Percentiles rank a stretch among this genome's conserved stretches.
Conservation (phyloP, 768 basidiomycete genomes). For the Suillus subalutaceus region DNA sequence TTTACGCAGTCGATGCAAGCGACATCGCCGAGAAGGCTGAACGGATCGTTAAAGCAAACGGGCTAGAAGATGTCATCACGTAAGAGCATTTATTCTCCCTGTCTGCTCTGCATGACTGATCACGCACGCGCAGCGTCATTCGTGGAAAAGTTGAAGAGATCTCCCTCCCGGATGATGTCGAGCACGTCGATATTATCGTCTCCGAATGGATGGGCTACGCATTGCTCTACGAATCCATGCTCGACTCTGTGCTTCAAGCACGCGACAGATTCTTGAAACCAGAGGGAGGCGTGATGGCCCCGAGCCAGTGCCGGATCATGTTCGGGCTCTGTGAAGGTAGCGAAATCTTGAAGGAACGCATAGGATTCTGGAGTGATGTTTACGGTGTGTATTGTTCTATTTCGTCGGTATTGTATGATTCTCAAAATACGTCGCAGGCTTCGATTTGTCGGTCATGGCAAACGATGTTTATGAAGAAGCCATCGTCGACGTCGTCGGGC, state of each 20-base stretch:
- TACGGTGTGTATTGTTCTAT: conserved; percentile 61
- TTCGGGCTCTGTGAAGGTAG: conserved; percentile 79
- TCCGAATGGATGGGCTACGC: conserved; percentile 99
- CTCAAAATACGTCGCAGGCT: conserved; percentile 53
- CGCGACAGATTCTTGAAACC: conserved; percentile 83
- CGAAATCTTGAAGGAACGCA: conserved; percentile 77
- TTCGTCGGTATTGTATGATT: too few relatives aligned
- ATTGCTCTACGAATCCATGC: conserved; percentile 94
- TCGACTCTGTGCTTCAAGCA: conserved; percentile 90
- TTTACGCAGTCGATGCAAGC: conserved; percentile 91
- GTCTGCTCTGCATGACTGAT: not conserved
- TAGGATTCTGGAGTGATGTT: conserved; percentile 89
- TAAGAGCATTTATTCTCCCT: conserved; percentile 24
- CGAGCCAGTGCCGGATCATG: conserved; percentile 86
- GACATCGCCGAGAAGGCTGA: conserved; percentile 77
- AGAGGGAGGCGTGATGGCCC: conserved; percentile 79
- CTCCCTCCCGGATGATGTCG: conserved; percentile 65
- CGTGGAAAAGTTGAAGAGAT: conserved; percentile 92
- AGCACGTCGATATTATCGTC: conserved; percentile 90
- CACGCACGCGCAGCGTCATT: conserved; percentile 57
- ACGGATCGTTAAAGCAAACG: conserved; percentile 78
- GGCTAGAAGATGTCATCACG: conserved; percentile 71
- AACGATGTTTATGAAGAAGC: conserved; percentile 78
- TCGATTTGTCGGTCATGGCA: conserved; percentile 85
- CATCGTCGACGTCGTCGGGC: conserved; percentile 76